Conservation (phyloP, 768 basidiomycete species). For the Tylopilus sp. region DNA sequence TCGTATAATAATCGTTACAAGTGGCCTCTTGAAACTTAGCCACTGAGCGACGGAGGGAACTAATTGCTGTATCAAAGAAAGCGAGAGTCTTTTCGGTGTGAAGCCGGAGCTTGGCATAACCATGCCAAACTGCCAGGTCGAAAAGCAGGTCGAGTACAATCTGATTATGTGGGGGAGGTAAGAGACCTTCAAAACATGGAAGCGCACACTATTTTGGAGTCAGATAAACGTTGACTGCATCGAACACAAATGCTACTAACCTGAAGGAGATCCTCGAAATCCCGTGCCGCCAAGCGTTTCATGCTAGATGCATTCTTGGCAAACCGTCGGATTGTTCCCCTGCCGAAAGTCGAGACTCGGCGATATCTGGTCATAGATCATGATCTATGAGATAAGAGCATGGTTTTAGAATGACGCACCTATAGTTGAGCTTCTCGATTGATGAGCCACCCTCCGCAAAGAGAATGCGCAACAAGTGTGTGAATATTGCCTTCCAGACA, state of each 20-base stretch:
- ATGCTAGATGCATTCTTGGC: not conserved
- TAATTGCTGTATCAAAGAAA: not conserved
- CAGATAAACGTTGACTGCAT: too few relatives aligned
- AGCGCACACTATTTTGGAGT: not conserved
- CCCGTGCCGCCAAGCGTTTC: not conserved
- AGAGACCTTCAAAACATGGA: not conserved
- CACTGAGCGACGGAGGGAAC: not conserved
- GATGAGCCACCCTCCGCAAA: not conserved
- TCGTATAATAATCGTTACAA: too few relatives aligned
- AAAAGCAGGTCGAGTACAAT: slow-evolving; percentile 20
- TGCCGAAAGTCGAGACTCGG: not conserved
- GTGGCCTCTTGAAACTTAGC: not conserved
- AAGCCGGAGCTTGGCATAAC: not conserved
- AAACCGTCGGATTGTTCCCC: not conserved
- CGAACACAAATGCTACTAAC: too few relatives aligned
- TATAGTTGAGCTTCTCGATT: not conserved
- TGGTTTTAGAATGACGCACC: not conserved
- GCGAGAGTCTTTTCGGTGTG: not conserved
- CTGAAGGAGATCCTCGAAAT: too few relatives aligned
- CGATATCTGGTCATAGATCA: not conserved
- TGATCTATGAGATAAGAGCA: not conserved
- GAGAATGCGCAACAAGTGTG: not conserved
- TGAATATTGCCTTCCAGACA: not conserved
- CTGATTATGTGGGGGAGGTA: slow-evolving; percentile 1
- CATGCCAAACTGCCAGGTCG: slow-evolving; percentile 4